Base-by-base conservation (phyloP, 768 basidiomycete species). In the Mycena floridula region DNA sequence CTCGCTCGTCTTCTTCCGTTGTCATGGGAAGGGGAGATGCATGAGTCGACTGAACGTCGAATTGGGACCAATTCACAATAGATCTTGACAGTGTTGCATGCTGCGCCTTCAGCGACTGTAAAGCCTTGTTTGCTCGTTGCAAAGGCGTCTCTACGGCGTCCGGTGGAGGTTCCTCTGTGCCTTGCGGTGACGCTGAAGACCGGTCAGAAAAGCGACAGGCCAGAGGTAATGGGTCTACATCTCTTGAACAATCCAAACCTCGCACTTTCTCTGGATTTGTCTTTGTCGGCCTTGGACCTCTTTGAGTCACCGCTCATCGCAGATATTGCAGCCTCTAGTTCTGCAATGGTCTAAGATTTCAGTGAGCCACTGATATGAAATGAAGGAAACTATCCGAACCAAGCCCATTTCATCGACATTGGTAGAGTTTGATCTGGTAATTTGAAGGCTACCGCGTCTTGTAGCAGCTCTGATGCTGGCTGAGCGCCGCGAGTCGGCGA, bases 331-430 rank as follows among this genome's bases (percentile, higher is more conserved):
- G 61, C 64, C 52, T 89, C 82, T 2, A 89, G 64, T 44, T 79
- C 74, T 25, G 65, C 55, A 42, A 88, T 71, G 2, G 73, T 73
- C 86, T 89, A 37, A 46, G n/a, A 46, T 4, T 20, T 18, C 13
- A 8, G 24, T 15, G 18, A 43, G n/a, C n/a, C n/a, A n/a, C n/a
- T n/a, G n/a, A n/a, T n/a, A n/a, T n/a, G n/a, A n/a, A n/a, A n/a
- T n/a, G n/a, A n/a, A n/a, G n/a, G n/a, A n/a, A 30, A 30, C 37
- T 32, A 45, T 12, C 70, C 76, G 47, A 56, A 88, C 87, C 47
- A 53, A 58, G 24, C 73, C 74, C 71, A 90, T 85, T 54, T 85
- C 82, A 39, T 88, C 83, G 15, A 79, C 66, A 43, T 84, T 64
- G 22, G 59, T 50, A 13, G n/a, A n/a, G n/a, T 68, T 72, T 6